Evolutionary conservation across 2,329 filamentous ascomycete genomes (phyloP).

Genomic region (Exophiala calicioides): DNA sequence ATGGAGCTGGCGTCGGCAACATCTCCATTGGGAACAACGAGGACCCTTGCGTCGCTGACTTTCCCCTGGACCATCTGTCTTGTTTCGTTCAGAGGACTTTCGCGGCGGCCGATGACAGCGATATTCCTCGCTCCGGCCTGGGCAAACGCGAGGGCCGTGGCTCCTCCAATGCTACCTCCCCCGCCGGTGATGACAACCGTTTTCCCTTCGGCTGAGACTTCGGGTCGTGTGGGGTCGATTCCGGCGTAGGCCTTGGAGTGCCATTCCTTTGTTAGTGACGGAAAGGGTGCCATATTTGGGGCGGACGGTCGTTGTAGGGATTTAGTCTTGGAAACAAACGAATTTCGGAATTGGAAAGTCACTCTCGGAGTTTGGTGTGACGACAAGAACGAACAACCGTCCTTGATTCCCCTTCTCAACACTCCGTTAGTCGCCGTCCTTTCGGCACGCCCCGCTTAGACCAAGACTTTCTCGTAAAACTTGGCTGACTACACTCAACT

Average conservation of each 20-base stretch:
- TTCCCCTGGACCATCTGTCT: background rate
- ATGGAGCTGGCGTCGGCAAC: background rate
- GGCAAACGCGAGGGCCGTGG: conserved; percentile 57
- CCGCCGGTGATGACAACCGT: conserved; percentile 58
- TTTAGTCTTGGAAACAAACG: no score
- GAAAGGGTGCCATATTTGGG: conserved; percentile 2
- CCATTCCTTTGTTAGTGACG: conserved; percentile 33
- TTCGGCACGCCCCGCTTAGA: no score
- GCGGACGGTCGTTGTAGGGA: no score
- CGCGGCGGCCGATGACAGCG: conserved; percentile 52
- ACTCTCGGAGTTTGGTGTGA: no score
- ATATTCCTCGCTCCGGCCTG: conserved; percentile 55
- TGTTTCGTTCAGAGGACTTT: background rate
- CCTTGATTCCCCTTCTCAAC: no score
- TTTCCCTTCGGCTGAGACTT: conserved; percentile 36
- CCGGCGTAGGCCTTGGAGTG: conserved; percentile 43
- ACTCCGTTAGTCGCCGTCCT: no score
- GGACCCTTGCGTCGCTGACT: background rate
- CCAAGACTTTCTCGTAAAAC: no score
- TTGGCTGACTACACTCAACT: no score
- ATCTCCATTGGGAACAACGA: background rate
- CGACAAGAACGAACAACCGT: no score
- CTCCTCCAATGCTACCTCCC: conserved; percentile 55
- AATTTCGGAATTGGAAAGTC: no score
- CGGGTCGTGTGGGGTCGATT: conserved; percentile 38